phyloP scores from a whole-genome alignment of 768 basidiomycete species.

The Mycena chlorophos region DNA sequence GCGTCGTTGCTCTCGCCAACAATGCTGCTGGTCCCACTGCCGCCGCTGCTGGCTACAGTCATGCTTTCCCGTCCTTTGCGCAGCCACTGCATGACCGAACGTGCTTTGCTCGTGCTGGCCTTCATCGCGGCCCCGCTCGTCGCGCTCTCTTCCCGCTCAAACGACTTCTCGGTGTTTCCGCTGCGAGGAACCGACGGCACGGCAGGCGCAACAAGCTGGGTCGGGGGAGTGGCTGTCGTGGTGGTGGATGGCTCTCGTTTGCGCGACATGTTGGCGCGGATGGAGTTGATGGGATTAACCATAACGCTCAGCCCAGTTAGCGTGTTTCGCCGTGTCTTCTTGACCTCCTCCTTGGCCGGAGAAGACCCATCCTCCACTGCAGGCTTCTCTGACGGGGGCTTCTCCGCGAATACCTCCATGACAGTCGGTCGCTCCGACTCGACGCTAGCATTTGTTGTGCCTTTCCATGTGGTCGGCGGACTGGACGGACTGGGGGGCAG shows the following conservation, averaged over 20 bases:
- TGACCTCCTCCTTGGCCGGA: constrained; percentile 38
- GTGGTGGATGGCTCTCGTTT: constrained; percentile 36
- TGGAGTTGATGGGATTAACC: constrained; percentile 73
- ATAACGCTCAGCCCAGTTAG: constrained; percentile 63
- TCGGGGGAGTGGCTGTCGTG: constrained; percentile 7
- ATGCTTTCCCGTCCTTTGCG: constrained; percentile 38
- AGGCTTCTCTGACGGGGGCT: not conserved
- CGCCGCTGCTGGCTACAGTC: constrained; percentile 9
- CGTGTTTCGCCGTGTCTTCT: constrained; percentile 75
- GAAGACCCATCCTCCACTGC: constrained; percentile 17
- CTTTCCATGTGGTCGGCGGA: constrained; percentile 21
- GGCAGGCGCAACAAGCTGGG: constrained; percentile 8
- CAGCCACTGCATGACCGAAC: constrained; percentile 99
- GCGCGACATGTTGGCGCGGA: constrained; percentile 46
- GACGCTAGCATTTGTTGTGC: not conserved
- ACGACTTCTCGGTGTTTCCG: constrained; percentile 17
- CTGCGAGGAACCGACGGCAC: constrained; percentile 10
- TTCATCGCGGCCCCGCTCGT: constrained; percentile 44
- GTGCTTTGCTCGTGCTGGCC: constrained; percentile 83
- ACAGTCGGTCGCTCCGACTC: constrained; percentile 11
- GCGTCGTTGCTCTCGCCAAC: constrained; percentile 9
- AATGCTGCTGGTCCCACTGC: not conserved
- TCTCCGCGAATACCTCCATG: constrained; percentile 18
- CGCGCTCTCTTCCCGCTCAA: constrained; percentile 31
- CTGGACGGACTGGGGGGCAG: constrained; percentile 20